These are phyloP conservation scores for Aspergillus carbonarius DNA, from an alignment of 2,329 filamentous ascomycete genomes.

Conservation along the genomic window DNA sequence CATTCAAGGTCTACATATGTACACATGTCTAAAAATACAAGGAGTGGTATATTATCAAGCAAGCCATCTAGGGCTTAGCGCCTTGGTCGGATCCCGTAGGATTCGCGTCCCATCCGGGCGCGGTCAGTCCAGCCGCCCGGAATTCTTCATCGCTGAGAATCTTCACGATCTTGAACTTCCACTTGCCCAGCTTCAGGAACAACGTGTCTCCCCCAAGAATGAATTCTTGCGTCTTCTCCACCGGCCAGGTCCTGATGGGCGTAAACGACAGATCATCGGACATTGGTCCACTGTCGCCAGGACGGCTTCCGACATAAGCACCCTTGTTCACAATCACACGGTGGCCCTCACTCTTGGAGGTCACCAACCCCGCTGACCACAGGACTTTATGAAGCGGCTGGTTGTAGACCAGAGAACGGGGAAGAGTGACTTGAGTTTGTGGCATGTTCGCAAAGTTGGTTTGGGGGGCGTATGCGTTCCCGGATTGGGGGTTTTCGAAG, in stretches of 20 bases:
- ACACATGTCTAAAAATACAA: constrained; percentile 17
- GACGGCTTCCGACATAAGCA: constrained; percentile 50
- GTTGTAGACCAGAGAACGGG: constrained; percentile 49
- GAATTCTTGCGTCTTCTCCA: constrained; percentile 47
- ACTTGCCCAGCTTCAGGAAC: constrained; percentile 60
- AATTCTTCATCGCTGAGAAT: constrained; percentile 57
- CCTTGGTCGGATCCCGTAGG: not conserved
- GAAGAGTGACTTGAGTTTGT: constrained; percentile 43
- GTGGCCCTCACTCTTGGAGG: constrained; percentile 53
- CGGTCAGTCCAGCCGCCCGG: constrained; percentile 45
- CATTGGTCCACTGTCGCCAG: constrained; percentile 44
- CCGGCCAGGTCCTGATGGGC: constrained; percentile 46
- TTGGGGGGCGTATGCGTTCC: constrained; percentile 41
- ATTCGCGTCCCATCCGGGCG: constrained; percentile 52
- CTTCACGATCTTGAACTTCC: constrained; percentile 58
- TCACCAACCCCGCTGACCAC: constrained; percentile 52
- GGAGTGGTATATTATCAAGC: constrained; percentile 1
- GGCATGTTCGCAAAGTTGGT: constrained; percentile 42
- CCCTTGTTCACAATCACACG: constrained; percentile 52
- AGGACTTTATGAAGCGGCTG: constrained; percentile 52
- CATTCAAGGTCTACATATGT: constrained; percentile 11
- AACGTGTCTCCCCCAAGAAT: constrained; percentile 53
- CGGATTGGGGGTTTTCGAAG: constrained; percentile 33
- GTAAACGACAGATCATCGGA: constrained; percentile 50
- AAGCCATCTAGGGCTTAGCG: not conserved